Evolutionary conservation across 176 grass and related monocot genomes (phyloP).

Genomic region (Cenchrus americanus): DNA sequence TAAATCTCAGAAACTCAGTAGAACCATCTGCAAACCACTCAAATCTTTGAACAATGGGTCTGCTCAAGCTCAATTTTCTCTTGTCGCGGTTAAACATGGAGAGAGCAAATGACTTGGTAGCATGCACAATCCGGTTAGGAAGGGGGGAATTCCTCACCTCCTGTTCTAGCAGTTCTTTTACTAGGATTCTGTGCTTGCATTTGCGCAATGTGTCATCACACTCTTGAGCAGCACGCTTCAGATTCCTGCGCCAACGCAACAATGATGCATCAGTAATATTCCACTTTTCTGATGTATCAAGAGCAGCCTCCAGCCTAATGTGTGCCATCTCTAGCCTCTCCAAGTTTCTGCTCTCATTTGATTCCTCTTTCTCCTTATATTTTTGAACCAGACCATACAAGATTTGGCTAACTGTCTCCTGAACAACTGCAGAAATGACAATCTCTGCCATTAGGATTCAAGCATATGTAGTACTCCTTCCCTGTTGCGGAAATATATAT

Average conservation of each 20-base stretch:
- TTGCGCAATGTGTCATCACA: neutral
- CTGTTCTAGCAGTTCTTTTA: neutral
- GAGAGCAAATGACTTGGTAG: neutral
- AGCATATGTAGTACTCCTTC: neutral
- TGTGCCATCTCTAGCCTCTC: slow-evolving; percentile 5
- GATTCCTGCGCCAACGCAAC: neutral
- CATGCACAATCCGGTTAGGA: neutral
- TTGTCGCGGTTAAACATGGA: no score
- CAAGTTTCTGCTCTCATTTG: neutral
- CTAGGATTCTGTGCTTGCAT: neutral
- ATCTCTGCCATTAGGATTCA: no score
- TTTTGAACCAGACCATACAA: no score
- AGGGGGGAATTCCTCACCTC: neutral
- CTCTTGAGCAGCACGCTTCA: neutral
- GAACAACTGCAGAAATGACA: no score
- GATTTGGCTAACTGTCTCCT: no score
- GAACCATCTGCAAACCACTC: neutral
- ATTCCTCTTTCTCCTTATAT: no score
- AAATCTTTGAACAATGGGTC: neutral
- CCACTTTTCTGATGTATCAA: neutral
- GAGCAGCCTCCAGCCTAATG: neutral
- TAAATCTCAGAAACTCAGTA: neutral
- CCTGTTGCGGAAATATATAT: neutral
- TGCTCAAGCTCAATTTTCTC: neutral
- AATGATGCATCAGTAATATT: neutral